Percentiles rank a stretch among this genome's conserved stretches.
phyloP scores from a whole-genome alignment of 257 asterid genomes.

The Salvia miltiorrhiza region DNA sequence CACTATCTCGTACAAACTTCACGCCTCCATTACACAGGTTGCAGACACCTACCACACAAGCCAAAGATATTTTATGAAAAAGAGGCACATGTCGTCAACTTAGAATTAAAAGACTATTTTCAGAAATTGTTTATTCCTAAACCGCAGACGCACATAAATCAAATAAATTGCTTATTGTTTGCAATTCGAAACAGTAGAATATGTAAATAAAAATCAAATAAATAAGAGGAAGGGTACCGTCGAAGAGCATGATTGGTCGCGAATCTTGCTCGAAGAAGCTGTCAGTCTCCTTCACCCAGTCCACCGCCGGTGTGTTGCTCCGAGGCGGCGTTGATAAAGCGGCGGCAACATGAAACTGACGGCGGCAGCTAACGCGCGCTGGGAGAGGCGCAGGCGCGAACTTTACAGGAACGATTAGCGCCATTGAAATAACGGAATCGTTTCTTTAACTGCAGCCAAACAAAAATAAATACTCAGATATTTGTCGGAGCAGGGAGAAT shows the following conservation, averaged over 20 bases:
- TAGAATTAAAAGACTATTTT: not conserved
- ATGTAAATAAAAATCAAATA: not conserved
- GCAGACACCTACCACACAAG: constrained; percentile 63
- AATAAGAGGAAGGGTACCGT: constrained; percentile 42
- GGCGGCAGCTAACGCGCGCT: constrained; percentile 30
- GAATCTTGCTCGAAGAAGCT: constrained; percentile 71
- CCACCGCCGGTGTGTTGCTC: constrained; percentile 35
- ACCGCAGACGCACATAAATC: no score
- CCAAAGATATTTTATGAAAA: not conserved
- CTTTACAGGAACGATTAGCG: constrained; percentile 38
- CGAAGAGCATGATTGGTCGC: constrained; percentile 92
- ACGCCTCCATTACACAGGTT: constrained; percentile 90
- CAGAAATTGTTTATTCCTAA: no score
- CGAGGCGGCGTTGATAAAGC: constrained; percentile 44
- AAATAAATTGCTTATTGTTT: not conserved
- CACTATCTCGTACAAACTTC: constrained; percentile 77
- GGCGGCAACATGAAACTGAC: constrained; percentile 31
- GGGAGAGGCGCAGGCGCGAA: constrained; percentile 28
- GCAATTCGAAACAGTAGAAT: not conserved
- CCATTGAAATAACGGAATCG: constrained; percentile 36
- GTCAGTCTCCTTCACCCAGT: constrained; percentile 67
- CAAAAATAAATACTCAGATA: not conserved
- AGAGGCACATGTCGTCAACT: not conserved
- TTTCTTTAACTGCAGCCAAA: not conserved
- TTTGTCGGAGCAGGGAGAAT: not conserved